Evolutionary conservation across 495 filamentous ascomycete species (phyloP).

Genomic region (Barbatosphaeria neglecta): DNA sequence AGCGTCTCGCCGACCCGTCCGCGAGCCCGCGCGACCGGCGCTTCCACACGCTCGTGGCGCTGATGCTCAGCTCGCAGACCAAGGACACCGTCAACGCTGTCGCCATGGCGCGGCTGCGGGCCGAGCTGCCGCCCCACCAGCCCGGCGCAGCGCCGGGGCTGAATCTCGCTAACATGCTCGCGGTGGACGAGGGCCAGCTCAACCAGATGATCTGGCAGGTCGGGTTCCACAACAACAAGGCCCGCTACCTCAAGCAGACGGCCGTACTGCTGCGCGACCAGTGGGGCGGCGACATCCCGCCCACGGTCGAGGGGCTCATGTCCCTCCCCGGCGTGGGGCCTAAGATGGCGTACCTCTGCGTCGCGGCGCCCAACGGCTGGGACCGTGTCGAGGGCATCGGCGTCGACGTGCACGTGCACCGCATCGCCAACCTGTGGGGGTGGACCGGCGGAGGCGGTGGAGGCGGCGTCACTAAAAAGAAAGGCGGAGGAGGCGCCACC

Average conservation of each 20-base stretch:
- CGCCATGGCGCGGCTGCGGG: conserved; percentile 70
- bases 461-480: no score
- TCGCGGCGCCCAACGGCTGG: conserved; percentile 50
- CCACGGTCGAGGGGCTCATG: conserved; percentile 65
- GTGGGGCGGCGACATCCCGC: conserved; percentile 68
- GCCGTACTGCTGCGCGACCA: conserved; percentile 62
- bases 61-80: conserved; percentile 96
- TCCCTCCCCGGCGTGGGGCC: conserved; percentile 85
- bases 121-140: conserved; percentile 47
- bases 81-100: conserved; percentile 89
- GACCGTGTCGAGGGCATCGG: conserved; percentile 48
- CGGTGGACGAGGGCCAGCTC: conserved; percentile 53
- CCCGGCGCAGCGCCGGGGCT: conserved; percentile 35
- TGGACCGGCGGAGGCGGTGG: conserved; percentile 46
- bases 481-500: no score
- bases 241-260: conserved; percentile 68
- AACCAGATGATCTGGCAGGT: conserved; percentile 74
- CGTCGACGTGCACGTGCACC: conserved; percentile 62
- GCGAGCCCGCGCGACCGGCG: conserved; percentile 53
- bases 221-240: conserved; percentile 96
- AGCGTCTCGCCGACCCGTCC: conserved; percentile 50
- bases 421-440: conserved; percentile 93
- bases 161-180: conserved; percentile 69
- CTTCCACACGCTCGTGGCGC: conserved; percentile 80
- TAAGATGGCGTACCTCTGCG: conserved; percentile 93